Conservation (phyloP, 169 alveolate genomes). For the Plasmodium reichenowi region DNA sequence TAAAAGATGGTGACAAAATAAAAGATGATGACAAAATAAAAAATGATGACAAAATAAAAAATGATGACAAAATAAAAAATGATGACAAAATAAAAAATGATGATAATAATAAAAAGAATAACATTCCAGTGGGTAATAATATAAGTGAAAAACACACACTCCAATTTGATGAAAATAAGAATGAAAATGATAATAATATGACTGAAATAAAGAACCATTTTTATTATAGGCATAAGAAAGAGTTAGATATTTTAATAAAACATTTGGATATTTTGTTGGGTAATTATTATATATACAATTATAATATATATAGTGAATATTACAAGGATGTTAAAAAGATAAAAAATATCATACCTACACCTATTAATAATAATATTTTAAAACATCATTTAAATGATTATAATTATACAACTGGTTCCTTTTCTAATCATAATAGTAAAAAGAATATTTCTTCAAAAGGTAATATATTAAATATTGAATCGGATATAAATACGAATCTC, state of each 20-base stretch:
- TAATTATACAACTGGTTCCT: too few species aligned
- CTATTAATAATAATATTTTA: neutral
- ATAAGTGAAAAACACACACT: too few species aligned
- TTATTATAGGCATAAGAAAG: constrained; percentile 45
- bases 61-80: too few species aligned
- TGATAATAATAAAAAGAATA: too few species aligned
- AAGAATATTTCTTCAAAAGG: neutral
- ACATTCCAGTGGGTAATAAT: too few species aligned
- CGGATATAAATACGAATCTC: neutral
- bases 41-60: too few species aligned
- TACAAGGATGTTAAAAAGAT: constrained; percentile 1
- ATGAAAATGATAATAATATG: neutral
- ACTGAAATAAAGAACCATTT: constrained; percentile 3
- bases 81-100: too few species aligned
- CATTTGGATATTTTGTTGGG: constrained; percentile 64
- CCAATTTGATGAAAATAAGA: neutral
- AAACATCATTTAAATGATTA: too few species aligned
- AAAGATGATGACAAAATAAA: too few species aligned
- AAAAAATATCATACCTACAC: neutral
- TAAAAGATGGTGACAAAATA: too few species aligned
- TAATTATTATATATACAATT: constrained; percentile 10
- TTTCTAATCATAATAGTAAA: too few species aligned
- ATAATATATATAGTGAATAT: constrained; percentile 46
- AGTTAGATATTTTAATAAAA: constrained; percentile 28
- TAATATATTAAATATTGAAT: neutral